Evolutionary conservation across 345 rosid genomes (phyloP).

Genomic region (Salix brachista): DNA sequence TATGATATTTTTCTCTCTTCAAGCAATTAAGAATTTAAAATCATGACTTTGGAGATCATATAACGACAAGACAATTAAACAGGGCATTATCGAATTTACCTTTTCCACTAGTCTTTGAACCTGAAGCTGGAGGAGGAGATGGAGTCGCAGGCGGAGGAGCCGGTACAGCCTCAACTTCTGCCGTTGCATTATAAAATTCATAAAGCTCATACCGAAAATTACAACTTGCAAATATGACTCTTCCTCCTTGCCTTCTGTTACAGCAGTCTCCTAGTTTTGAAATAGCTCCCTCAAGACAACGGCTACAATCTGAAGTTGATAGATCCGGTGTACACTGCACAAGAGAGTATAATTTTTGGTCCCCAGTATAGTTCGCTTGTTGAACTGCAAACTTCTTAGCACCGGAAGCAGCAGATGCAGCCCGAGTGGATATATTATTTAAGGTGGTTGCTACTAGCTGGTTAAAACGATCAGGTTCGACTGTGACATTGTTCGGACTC

Average conservation of each 20-base stretch:
- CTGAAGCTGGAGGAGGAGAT: slow-evolving; percentile 18
- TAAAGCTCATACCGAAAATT: slow-evolving; percentile 36
- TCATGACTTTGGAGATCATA: not conserved
- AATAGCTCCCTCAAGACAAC: slow-evolving; percentile 29
- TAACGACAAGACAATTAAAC: too few relatives aligned
- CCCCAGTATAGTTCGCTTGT: slow-evolving; percentile 12
- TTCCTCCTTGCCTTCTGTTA: slow-evolving; percentile 25
- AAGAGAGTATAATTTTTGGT: slow-evolving; percentile 31
- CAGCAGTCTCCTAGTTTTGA: slow-evolving; percentile 25
- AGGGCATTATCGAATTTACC: not conserved
- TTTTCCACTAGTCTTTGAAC: slow-evolving; percentile 2
- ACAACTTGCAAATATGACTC: slow-evolving; percentile 38
- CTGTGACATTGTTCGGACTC: not conserved
- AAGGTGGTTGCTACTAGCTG: not conserved
- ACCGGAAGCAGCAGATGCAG: slow-evolving; percentile 15
- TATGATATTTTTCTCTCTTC: too few relatives aligned
- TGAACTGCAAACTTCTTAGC: slow-evolving; percentile 31
- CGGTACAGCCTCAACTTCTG: not conserved
- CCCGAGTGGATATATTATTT: slow-evolving; percentile 9
- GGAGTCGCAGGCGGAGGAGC: not conserved
- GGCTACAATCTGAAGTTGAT: slow-evolving; percentile 20
- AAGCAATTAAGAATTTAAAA: too few relatives aligned
- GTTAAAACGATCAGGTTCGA: slow-evolving; percentile 8
- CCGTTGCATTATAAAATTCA: slow-evolving; percentile 19
- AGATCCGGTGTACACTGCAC: slow-evolving; percentile 55